These are phyloP conservation scores for Verbascum thapsus DNA, from an alignment of 257 asterid genomes.

Conservation along the genomic window DNA sequence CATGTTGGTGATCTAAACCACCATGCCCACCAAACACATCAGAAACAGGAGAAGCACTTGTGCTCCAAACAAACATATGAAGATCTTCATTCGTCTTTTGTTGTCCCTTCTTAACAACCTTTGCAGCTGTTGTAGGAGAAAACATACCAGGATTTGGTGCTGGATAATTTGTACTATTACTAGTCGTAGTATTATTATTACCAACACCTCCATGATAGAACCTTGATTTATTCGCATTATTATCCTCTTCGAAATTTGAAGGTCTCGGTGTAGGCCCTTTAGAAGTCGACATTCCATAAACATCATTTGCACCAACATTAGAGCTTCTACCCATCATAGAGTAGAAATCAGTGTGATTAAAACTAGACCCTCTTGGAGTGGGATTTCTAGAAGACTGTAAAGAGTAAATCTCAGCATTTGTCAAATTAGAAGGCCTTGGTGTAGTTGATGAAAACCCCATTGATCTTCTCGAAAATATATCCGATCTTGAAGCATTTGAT, in stretches of 20 bases:
- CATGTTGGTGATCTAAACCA: conserved; percentile 55
- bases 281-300: conserved; percentile 50
- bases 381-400: conserved; percentile 80
- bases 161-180: conserved; percentile 46
- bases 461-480: conserved; percentile 67
- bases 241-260: conserved; percentile 76
- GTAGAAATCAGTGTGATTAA: conserved; percentile 76
- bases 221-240: conserved; percentile 40
- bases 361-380: conserved; percentile 89
- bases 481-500: conserved; percentile 84
- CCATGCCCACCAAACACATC: conserved; percentile 85
- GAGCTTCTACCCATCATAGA: conserved; percentile 78
- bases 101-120: conserved; percentile 55
- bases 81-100: conserved; percentile 66
- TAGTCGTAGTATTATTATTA: no score
- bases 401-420: conserved; percentile 89
- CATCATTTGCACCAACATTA: conserved; percentile 73
- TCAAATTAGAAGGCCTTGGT: conserved; percentile 76
- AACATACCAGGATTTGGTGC: conserved; percentile 87
- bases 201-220: conserved; percentile 42
- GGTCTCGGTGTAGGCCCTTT: conserved; percentile 76
- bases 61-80: conserved; percentile 95
- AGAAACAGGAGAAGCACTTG: conserved; percentile 88
- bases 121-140: conserved; percentile 51
- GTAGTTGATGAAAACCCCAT: conserved; percentile 62